Percentiles rank a stretch among this genome's conserved stretches.
Conservation (phyloP, 208 protist genomes). For the Polymyxa betae region DNA sequence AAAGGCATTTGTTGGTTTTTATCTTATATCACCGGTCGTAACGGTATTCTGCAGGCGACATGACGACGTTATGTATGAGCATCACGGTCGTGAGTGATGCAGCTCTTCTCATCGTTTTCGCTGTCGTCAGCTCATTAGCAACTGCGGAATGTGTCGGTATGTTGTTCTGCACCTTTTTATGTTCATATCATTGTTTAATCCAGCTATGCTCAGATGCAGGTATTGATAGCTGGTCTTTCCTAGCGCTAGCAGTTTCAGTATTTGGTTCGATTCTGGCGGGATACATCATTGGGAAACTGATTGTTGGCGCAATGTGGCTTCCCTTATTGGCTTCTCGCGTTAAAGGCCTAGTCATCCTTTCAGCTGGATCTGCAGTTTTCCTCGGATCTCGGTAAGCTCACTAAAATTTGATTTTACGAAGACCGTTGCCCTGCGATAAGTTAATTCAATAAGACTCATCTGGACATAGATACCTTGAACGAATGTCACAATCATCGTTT, state of each 20-base stretch:
- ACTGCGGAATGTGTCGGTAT: background rate
- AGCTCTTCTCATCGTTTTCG: background rate
- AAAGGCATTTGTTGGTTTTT: too few relatives aligned
- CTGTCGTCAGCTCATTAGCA: background rate
- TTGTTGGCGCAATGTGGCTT: background rate
- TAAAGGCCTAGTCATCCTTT: background rate
- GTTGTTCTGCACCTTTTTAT: too few relatives aligned
- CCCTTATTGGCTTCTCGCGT: background rate
- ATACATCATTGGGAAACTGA: background rate
- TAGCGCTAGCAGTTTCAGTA: background rate
- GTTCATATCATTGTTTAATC: too few relatives aligned
- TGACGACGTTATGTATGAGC: background rate
- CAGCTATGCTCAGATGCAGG: background rate
- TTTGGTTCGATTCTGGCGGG: background rate
- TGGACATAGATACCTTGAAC: background rate
- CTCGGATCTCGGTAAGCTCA: background rate
- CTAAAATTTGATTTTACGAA: background rate
- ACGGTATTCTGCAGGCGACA: too few relatives aligned
- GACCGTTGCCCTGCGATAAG: too few relatives aligned
- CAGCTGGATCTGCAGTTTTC: background rate
- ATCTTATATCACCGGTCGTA: too few relatives aligned
- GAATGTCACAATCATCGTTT: background rate
- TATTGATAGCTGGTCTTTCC: background rate
- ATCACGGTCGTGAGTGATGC: constrained; percentile 1
- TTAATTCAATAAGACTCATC: too few relatives aligned